A percentile compares a stretch with the other conserved stretches of the same genome.
Conservation (phyloP, 2,329 filamentous ascomycete genomes). For the Mycocentrospora acerina region DNA sequence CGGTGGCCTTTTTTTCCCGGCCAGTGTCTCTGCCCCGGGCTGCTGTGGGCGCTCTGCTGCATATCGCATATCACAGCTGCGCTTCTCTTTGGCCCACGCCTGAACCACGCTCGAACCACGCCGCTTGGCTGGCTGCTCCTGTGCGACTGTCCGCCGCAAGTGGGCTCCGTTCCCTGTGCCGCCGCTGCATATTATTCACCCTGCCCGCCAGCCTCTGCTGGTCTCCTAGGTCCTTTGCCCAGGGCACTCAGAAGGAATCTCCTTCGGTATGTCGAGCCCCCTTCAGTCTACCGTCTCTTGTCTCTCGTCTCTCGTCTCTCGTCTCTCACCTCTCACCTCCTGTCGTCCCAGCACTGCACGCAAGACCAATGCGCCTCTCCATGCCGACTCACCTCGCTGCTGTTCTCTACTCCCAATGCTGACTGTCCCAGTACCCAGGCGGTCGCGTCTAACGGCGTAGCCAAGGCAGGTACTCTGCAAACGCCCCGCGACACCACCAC, state of each 20-base stretch:
- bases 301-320: too few relatives aligned
- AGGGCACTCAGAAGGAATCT: constrained; percentile 26
- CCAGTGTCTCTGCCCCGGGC: constrained; percentile 24
- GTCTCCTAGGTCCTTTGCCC: constrained; percentile 35
- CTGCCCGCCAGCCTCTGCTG: constrained; percentile 23
- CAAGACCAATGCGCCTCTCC: too few relatives aligned
- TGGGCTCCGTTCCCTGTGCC: constrained; percentile 32
- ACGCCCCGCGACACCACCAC: constrained; percentile 12
- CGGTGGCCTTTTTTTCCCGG: constrained; percentile 12
- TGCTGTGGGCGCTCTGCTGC: constrained; percentile 17
- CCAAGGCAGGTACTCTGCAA: constrained; percentile 15
- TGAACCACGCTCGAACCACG: constrained; percentile 13
- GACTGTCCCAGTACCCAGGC: constrained; percentile 24
- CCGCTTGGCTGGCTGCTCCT: constrained; percentile 28
- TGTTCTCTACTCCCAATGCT: constrained; percentile 14
- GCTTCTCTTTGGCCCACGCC: constrained; percentile 30
- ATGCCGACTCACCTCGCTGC: constrained; percentile 6
- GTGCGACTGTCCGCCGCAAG: constrained; percentile 23
- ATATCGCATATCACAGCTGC: constrained; percentile 26
- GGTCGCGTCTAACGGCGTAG: constrained; percentile 23
- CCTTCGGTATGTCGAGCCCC: constrained; percentile 21
- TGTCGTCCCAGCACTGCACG: too few relatives aligned
- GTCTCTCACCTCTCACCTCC: too few relatives aligned
- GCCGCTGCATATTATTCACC: constrained; percentile 39
- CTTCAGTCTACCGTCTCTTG: constrained; percentile 12